Conservation (phyloP, 352 stramenopile genomes). For the Pelagophyceae sp. region DNA sequence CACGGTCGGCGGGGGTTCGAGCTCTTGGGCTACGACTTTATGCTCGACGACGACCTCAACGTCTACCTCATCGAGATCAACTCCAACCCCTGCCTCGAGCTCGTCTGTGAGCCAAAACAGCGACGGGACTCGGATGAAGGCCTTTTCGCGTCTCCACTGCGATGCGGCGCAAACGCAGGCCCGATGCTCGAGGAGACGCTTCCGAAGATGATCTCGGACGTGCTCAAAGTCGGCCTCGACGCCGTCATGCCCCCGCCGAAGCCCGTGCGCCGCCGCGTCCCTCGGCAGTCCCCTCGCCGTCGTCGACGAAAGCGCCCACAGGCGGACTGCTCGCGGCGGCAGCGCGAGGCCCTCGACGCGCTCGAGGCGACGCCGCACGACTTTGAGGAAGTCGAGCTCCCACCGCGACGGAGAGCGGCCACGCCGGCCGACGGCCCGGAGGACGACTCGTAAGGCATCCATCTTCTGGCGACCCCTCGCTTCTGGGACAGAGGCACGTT, state of each 20-base stretch:
- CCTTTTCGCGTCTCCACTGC: too few relatives aligned
- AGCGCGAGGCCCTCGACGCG: conserved; percentile 1
- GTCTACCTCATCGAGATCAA: conserved; percentile 74
- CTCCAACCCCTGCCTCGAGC: conserved; percentile 71
- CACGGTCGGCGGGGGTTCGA: conserved; percentile 44
- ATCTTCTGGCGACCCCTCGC: too few relatives aligned
- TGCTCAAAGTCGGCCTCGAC: neutral
- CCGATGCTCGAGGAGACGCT: neutral
- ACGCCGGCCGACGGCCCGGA: too few relatives aligned
- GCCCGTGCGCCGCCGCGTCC: too few relatives aligned
- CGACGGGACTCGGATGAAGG: too few relatives aligned
- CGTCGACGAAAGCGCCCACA: too few relatives aligned
- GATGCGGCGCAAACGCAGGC: too few relatives aligned
- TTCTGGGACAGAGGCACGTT: too few relatives aligned
- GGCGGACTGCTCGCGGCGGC: neutral
- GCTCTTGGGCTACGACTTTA: conserved; percentile 75
- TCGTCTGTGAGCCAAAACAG: too few relatives aligned
- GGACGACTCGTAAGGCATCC: too few relatives aligned
- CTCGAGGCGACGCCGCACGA: neutral
- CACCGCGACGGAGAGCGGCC: too few relatives aligned
- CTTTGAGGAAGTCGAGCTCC: neutral
- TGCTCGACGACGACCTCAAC: conserved; percentile 61
- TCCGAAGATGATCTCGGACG: neutral
- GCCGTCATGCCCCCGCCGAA: neutral
- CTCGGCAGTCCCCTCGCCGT: too few relatives aligned